Evolutionary conservation across 2,329 filamentous ascomycete genomes (phyloP), one percentile per base, ranked within the genome.

Genomic region (Teratosphaeria viscida): DNA sequence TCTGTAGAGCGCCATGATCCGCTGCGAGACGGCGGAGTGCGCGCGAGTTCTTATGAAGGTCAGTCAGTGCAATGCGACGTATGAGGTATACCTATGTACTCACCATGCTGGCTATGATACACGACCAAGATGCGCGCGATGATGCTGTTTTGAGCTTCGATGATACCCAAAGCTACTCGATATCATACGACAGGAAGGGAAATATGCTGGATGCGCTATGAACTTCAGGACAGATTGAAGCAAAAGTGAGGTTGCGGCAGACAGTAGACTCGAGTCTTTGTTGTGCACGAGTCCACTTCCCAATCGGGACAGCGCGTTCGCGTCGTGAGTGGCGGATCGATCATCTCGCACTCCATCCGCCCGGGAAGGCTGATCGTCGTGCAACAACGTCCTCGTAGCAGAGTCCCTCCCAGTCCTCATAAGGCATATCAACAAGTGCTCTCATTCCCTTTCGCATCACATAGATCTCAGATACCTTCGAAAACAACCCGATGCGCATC

Each of bases 1-100:
- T 79, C 65, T 83, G 81, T 12, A 86, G 75, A 19, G 78, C 78
- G 62, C 78, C 78, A 69, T 85, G 82, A 70, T 86, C 84, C 62
- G 78, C 77, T 32, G 81, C 81, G 49, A 86, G 79, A 61, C 84
- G 81, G 59, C 82, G 81, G 54, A 85, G 70, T 27, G 78, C 75
- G 56, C 76, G 76, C 6, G 77, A 75, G 66, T 78, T 79, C 78
- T 80, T 80, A 26, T 19, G 6, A 6, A 16, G 32, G 55, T 56
- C 29, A 55, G 53, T 49, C 5, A 23, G 26, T 3, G n/a, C n/a
- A 26, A 49, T 10, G 19, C n/a, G 19, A 16, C 16, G n/a, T 23
- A 49, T 26, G 8, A 2, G 19, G 16, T n/a, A 23, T 49, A 19
- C 43, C 23, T 23, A 23, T 23, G 23, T 2, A 23, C 23, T 49